phyloP scores from a whole-genome alignment of 2,329 filamentous ascomycete genomes.

The Fusarium agapanthi region DNA sequence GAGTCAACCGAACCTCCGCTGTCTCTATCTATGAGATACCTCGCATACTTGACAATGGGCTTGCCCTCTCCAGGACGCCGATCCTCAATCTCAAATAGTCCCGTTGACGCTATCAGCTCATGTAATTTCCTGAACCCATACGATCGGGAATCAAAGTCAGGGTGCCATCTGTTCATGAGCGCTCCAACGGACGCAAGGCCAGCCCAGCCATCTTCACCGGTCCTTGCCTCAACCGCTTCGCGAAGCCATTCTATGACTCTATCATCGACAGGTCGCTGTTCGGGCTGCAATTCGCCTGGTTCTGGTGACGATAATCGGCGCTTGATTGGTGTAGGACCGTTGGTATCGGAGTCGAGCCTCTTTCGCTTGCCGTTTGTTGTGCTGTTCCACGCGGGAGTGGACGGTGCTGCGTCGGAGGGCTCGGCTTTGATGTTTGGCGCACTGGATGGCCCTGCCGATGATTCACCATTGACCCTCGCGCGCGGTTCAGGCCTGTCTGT shows the following conservation, averaged over 20 bases:
- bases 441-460: rapidly evolving
- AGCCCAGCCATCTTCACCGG: conserved; percentile 40
- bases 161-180: conserved; percentile 39
- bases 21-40: background rate
- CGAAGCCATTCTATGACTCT: conserved; percentile 5
- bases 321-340: background rate
- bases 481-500: rapidly evolving
- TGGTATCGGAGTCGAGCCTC: background rate
- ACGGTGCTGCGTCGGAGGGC: background rate
- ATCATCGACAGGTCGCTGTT: rapidly evolving
- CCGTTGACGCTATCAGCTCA: background rate
- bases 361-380: background rate
- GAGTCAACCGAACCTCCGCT: background rate
- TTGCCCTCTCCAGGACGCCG: rapidly evolving
- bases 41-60: background rate
- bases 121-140: conserved; percentile 42
- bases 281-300: background rate
- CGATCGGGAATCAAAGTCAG: conserved; percentile 45
- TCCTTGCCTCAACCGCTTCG: conserved; percentile 33
- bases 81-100: rapidly evolving
- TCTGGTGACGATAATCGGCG: background rate
- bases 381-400: background rate
- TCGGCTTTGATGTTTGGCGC: background rate
- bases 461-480: rapidly evolving
- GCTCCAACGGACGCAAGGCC: conserved; percentile 39